phyloP scores from a whole-genome alignment of 768 basidiomycete genomes.

The Naematelia encephala region DNA sequence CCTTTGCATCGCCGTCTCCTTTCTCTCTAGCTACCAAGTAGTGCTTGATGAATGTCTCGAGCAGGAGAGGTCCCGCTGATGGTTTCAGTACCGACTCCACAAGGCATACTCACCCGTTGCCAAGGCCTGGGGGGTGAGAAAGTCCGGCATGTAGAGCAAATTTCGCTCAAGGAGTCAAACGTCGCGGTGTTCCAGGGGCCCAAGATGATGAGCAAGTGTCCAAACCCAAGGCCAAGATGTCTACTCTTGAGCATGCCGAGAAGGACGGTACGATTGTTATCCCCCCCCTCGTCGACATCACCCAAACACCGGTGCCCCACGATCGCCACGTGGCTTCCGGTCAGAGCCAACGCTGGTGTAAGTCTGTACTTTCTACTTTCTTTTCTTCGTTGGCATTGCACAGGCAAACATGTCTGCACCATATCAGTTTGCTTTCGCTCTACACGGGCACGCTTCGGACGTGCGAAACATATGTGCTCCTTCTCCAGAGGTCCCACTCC shows the following conservation, averaged over 20 bases:
- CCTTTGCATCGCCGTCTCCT: slow-evolving; percentile 4
- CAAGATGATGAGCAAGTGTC: no score
- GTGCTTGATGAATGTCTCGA: slow-evolving; percentile 71
- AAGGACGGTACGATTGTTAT: no score
- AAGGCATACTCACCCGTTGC: slow-evolving; percentile 23
- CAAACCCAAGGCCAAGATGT: not conserved
- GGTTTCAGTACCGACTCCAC: not conserved
- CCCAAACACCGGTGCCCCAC: not conserved
- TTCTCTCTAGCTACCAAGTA: slow-evolving; percentile 67
- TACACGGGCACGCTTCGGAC: slow-evolving; percentile 69
- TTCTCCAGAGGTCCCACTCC: slow-evolving; percentile 59
- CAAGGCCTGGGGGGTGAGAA: slow-evolving; percentile 38
- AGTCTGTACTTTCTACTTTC: slow-evolving; percentile 4
- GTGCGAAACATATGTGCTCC: slow-evolving; percentile 78
- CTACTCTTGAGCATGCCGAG: no score
- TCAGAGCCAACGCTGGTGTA: not conserved
- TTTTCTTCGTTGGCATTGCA: slow-evolving; percentile 1
- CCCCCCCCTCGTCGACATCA: no score
- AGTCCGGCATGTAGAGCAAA: slow-evolving; percentile 31
- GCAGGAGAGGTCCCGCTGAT: slow-evolving; percentile 45
- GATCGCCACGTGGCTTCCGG: not conserved
- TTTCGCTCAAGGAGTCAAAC: not conserved
- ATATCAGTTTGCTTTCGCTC: slow-evolving; percentile 64
- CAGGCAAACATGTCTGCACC: slow-evolving; percentile 18
- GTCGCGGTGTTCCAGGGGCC: no score